Evolutionary conservation across 2,329 filamentous ascomycete genomes (phyloP).

Genomic region (Chrysoporthe cubensis): DNA sequence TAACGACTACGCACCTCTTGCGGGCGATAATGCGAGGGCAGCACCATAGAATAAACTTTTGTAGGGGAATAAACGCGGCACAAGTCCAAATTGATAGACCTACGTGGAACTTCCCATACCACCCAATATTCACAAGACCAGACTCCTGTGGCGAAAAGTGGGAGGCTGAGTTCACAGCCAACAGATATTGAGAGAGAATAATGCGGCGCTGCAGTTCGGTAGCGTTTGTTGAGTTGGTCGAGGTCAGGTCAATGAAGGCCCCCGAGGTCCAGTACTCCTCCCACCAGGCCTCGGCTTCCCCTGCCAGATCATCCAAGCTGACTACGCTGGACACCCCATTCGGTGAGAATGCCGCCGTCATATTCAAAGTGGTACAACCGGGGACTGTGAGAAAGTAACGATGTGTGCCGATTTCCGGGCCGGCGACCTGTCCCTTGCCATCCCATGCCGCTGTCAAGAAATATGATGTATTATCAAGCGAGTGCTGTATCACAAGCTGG

Average conservation of each 20-base stretch:
- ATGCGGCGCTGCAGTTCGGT: constrained; percentile 56
- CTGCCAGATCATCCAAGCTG: constrained; percentile 35
- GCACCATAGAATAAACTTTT: no score
- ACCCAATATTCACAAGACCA: constrained; percentile 58
- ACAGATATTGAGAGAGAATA: constrained; percentile 57
- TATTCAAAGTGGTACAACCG: constrained; percentile 34
- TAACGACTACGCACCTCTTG: no score
- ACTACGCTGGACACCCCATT: constrained; percentile 31
- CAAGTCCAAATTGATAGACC: constrained; percentile 21
- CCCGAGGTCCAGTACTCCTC: constrained; percentile 52
- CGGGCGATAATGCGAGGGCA: no score
- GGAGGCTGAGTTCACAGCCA: constrained; percentile 56
- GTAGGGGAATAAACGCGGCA: no score
- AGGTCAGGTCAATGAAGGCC: constrained; percentile 55
- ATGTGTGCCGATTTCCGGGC: constrained; percentile 43
- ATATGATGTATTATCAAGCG: constrained; percentile 48
- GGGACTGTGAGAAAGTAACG: constrained; percentile 45
- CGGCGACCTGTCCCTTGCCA: constrained; percentile 38
- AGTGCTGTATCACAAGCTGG: constrained; percentile 47
- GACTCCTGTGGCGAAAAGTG: constrained; percentile 49
- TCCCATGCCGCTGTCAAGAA: constrained; percentile 46
- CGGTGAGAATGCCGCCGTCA: constrained; percentile 41
- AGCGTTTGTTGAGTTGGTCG: constrained; percentile 44
- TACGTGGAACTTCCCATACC: constrained; percentile 60
- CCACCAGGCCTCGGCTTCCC: constrained; percentile 49